Percentiles rank a stretch among this genome's conserved stretches.
Conservation (phyloP, 2,329 filamentous ascomycete species). For the Aspergillus ochraceoroseus region DNA sequence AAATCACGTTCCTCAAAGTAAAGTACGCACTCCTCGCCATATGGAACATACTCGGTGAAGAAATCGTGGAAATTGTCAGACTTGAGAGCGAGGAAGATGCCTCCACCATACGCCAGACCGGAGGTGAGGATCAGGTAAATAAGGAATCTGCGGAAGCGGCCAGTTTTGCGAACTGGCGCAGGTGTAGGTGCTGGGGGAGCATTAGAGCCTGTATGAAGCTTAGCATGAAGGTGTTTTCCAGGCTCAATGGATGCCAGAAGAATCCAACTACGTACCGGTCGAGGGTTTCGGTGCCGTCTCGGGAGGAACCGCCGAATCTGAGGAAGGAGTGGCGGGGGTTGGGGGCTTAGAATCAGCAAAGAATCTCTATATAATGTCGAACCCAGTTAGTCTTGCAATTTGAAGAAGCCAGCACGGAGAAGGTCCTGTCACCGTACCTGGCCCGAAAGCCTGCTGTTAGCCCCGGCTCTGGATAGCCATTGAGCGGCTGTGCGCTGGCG, state of each 20-base stretch:
- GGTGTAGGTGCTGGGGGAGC: conserved; percentile 39
- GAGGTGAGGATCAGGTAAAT: conserved; percentile 71
- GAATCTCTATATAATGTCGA: conserved; percentile 40
- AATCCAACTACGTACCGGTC: conserved; percentile 31
- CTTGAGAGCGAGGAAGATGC: conserved; percentile 86
- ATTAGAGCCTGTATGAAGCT: conserved; percentile 36
- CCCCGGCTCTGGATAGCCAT: conserved; percentile 42
- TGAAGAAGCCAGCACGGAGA: conserved; percentile 26
- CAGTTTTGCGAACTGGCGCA: conserved; percentile 58
- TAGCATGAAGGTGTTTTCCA: conserved; percentile 24
- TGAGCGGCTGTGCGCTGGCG: conserved; percentile 38
- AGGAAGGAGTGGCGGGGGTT: conserved; percentile 44
- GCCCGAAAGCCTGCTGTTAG: conserved; percentile 38
- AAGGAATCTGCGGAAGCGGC: conserved; percentile 71
- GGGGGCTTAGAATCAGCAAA: conserved; percentile 48
- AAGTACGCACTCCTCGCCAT: conserved; percentile 86
- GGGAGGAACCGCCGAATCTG: conserved; percentile 47
- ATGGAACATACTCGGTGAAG: conserved; percentile 95
- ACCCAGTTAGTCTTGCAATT: conserved; percentile 24
- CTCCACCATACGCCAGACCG: conserved; percentile 74
- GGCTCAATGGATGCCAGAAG: conserved; percentile 15
- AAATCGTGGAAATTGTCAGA: conserved; percentile 99
- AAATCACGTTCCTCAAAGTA: conserved; percentile 96
- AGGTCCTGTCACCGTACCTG: conserved; percentile 34
- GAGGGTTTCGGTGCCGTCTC: conserved; percentile 47